These are phyloP conservation scores for Yarrowia divulgata DNA, from an alignment of 805 yeast genomes.

Conservation along the genomic window DNA sequence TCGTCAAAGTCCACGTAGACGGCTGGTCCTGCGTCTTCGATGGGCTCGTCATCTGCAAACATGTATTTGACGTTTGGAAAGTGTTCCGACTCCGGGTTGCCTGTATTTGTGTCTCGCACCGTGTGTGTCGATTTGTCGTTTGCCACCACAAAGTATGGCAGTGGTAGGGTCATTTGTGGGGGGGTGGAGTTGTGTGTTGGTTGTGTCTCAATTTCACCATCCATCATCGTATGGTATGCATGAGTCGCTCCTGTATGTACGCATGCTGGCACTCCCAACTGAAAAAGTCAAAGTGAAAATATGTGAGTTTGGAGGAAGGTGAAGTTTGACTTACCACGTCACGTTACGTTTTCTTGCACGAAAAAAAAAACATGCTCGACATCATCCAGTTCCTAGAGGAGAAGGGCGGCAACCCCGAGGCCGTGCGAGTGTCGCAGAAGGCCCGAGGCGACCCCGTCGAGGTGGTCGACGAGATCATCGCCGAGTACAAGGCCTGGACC, in stretches of 20 bases:
- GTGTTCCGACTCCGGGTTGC: conserved; percentile 21
- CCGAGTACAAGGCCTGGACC: conserved; percentile 92
- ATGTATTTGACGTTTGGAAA: conserved; percentile 35
- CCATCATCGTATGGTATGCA: no score
- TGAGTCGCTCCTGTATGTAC: no score
- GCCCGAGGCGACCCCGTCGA: conserved; percentile 96
- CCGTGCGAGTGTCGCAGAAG: conserved; percentile 83
- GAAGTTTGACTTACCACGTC: conserved; percentile 26
- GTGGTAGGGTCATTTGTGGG: background rate
- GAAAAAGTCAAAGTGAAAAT: conserved; percentile 39
- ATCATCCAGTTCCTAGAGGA: conserved; percentile 90
- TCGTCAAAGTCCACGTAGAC: conserved; percentile 52
- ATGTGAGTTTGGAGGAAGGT: background rate
- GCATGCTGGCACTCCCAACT: background rate
- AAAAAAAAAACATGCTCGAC: conserved; percentile 73
- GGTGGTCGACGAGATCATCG: conserved; percentile 92
- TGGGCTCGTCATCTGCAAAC: conserved; percentile 33
- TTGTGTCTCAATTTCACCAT: background rate
- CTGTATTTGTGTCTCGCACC: background rate
- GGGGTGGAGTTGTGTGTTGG: background rate
- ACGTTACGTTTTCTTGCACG: background rate
- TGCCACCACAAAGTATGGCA: conserved; percentile 25
- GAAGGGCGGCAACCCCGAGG: conserved; percentile 95
- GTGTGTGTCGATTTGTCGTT: conserved; percentile 26
- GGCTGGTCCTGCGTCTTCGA: conserved; percentile 24